A percentile compares a stretch with the other conserved stretches of the same genome.
Evolutionary conservation across 192 early-diverging fungal genomes (phyloP).

Genomic region (Gaertneriomyces semiglobifer): DNA sequence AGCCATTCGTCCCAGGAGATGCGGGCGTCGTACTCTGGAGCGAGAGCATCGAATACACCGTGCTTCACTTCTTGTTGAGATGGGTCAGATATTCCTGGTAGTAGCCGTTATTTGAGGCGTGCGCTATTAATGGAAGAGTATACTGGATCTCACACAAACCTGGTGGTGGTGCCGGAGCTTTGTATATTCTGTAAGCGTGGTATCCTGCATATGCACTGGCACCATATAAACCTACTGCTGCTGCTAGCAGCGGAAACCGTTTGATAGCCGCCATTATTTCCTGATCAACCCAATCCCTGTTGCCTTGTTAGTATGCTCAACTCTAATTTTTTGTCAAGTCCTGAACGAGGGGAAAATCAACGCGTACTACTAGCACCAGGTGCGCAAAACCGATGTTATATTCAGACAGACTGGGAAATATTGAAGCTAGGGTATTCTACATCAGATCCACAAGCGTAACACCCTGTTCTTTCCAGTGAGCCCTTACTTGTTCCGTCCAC

Average conservation of each 20-base stretch:
- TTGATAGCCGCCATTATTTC: no score
- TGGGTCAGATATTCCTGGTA: conserved; percentile 15
- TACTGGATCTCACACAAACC: conserved; percentile 3
- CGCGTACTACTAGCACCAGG: no score
- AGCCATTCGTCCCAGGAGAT: conserved; percentile 59
- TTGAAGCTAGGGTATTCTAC: no score
- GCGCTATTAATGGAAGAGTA: background rate
- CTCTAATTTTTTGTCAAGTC: no score
- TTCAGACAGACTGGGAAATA: no score
- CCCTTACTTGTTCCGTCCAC: no score
- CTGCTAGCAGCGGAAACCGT: conserved; percentile 13
- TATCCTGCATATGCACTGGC: conserved; percentile 32
- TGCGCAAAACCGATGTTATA: no score
- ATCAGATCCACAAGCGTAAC: no score
- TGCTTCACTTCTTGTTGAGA: conserved; percentile 8
- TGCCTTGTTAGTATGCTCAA: no score
- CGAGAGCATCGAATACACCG: conserved; percentile 48
- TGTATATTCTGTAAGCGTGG: conserved; percentile 37
- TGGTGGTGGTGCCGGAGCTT: conserved; percentile 24
- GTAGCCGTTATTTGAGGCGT: background rate
- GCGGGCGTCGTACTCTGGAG: conserved; percentile 52
- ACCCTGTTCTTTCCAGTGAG: no score
- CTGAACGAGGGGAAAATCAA: no score
- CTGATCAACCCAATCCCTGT: no score
- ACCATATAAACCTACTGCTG: conserved; percentile 28